These are phyloP conservation scores for Lasiosphaeria miniovina DNA, from an alignment of 495 filamentous ascomycete genomes.

Conservation along the genomic window DNA sequence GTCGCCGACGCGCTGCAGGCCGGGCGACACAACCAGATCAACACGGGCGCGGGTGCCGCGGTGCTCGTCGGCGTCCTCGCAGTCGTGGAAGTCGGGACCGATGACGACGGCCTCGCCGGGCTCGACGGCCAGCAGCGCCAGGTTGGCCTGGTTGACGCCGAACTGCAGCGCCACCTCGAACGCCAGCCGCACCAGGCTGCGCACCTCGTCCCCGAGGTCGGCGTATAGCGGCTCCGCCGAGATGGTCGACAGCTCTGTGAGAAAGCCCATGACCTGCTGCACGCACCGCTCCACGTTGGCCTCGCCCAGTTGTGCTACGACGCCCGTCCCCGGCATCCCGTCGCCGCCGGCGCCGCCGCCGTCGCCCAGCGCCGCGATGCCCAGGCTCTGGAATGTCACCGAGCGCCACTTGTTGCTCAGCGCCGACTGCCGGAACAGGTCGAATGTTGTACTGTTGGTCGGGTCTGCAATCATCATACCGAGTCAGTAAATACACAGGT, in stretches of 20 bases:
- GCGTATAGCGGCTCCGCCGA: neutral
- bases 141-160: constrained; percentile 6
- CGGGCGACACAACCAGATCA: neutral
- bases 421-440: neutral
- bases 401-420: constrained; percentile 7
- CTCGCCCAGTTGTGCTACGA: neutral
- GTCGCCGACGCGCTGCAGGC: neutral
- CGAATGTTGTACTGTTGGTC: neutral
- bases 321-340: neutral
- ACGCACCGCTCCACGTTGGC: neutral
- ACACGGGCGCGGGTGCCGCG: neutral
- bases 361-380: neutral
- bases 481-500: neutral
- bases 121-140: neutral
- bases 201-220: neutral
- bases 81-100: constrained; percentile 2
- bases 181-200: neutral
- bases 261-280: neutral
- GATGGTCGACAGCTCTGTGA: neutral
- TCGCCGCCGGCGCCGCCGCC: neutral
- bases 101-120: neutral
- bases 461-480: neutral
- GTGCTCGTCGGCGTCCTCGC: constrained; percentile 4
- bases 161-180: constrained; percentile 5
- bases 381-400: constrained; percentile 1